phyloP scores from a whole-genome alignment of 495 filamentous ascomycete species.

The Cladorrhinum samala region DNA sequence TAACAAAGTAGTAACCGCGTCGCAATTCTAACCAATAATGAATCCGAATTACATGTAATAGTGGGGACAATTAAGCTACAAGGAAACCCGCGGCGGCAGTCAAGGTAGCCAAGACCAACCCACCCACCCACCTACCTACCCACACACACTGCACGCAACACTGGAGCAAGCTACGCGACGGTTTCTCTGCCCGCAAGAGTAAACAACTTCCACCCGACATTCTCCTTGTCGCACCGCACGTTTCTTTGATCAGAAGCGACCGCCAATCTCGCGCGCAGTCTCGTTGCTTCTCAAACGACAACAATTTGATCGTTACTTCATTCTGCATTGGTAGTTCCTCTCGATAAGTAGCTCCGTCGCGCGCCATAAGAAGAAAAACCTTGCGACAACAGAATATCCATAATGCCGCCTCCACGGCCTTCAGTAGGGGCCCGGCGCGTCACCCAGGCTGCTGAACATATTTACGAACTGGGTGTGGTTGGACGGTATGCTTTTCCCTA shows the following conservation, averaged over 20 bases:
- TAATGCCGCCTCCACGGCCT: slow-evolving; percentile 30
- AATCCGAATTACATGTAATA: not conserved
- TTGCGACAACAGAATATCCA: slow-evolving; percentile 1
- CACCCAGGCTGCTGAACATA: slow-evolving; percentile 32
- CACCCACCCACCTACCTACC: too few species aligned
- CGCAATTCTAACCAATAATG: slow-evolving; percentile 4
- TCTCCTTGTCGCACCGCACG: not conserved
- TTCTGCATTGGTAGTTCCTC: too few species aligned
- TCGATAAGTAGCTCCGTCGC: too few species aligned
- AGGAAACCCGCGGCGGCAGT: not conserved
- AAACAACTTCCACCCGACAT: not conserved
- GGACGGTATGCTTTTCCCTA: slow-evolving; percentile 38
- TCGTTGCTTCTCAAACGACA: too few species aligned
- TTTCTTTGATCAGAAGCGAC: not conserved
- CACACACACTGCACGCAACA: too few species aligned
- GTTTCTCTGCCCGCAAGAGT: not conserved
- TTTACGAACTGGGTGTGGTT: slow-evolving; percentile 44
- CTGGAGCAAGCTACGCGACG: not conserved
- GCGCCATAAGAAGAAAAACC: not conserved
- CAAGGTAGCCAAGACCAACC: not conserved
- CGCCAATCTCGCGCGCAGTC: not conserved
- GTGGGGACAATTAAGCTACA: not conserved
- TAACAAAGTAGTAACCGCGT: slow-evolving; percentile 5
- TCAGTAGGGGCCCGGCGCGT: slow-evolving; percentile 28
- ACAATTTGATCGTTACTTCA: too few species aligned